A percentile compares a stretch with the other conserved stretches of the same genome.
Conservation (phyloP, 2,329 filamentous ascomycete species). For the Xylaria hypoxylon region DNA sequence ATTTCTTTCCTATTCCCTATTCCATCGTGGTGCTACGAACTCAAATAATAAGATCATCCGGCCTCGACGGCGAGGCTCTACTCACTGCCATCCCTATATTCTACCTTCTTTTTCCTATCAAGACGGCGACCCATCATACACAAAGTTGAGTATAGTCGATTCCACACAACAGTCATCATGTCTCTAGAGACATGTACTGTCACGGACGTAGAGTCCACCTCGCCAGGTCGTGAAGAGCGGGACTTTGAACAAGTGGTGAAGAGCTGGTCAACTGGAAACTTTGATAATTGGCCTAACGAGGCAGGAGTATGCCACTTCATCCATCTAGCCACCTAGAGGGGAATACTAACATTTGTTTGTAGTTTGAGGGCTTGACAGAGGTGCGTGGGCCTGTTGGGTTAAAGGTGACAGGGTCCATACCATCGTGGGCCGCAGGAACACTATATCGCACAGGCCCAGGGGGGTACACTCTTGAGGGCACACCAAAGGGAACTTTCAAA, state of each 20-base stretch:
- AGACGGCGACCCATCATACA: not conserved
- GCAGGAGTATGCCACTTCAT: slow-evolving; percentile 56
- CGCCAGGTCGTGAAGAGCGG: slow-evolving; percentile 35
- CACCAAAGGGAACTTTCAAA: slow-evolving; percentile 68
- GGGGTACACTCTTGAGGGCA: slow-evolving; percentile 68
- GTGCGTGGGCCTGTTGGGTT: slow-evolving; percentile 74
- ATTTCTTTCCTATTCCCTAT: not conserved
- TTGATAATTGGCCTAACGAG: slow-evolving; percentile 63
- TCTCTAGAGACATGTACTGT: not conserved
- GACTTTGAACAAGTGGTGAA: slow-evolving; percentile 45
- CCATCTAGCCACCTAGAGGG: not conserved
- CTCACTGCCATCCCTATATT: not conserved
- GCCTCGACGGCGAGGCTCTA: not conserved
- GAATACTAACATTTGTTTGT: slow-evolving; percentile 27
- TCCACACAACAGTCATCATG: not conserved
- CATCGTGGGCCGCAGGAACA: slow-evolving; percentile 75
- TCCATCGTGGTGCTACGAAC: not conserved
- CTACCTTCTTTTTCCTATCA: not conserved
- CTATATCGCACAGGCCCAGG: slow-evolving; percentile 82
- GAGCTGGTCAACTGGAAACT: slow-evolving; percentile 37
- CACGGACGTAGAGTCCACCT: not conserved
- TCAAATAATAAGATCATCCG: not conserved
- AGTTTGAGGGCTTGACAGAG: slow-evolving; percentile 77
- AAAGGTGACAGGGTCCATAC: slow-evolving; percentile 73
- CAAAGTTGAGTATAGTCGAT: not conserved